phyloP scores from a whole-genome alignment of 805 yeast genomes.

The Saccharomyces paradoxus region DNA sequence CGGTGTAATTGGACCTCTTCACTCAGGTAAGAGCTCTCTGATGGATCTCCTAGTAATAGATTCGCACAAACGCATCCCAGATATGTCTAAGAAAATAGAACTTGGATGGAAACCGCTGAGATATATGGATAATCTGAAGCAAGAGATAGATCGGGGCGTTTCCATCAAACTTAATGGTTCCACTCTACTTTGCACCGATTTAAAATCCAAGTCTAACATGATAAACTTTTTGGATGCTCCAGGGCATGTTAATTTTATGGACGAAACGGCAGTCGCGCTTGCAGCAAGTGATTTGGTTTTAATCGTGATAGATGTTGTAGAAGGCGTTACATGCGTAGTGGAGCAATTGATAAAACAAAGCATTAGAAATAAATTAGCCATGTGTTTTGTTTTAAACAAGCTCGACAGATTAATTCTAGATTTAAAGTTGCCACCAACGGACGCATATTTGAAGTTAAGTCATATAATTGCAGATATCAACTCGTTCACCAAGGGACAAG shows the following conservation, averaged over 20 bases:
- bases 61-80: conserved; percentile 45
- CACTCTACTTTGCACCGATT: conserved; percentile 48
- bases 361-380: conserved; percentile 40
- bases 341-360: conserved; percentile 47
- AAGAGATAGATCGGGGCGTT: conserved; percentile 66
- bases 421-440: conserved; percentile 62
- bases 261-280: conserved; percentile 56
- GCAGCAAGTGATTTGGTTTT: conserved; percentile 57
- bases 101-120: conserved; percentile 41
- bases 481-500: conserved; percentile 35
- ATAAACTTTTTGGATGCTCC: conserved; percentile 78
- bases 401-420: conserved; percentile 81
- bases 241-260: conserved; percentile 80
- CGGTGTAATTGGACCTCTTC: conserved; percentile 70
- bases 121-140: conserved; percentile 62
- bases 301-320: conserved; percentile 74
- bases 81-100: conserved; percentile 23
- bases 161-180: conserved; percentile 58
- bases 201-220: conserved; percentile 46
- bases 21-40: conserved; percentile 80
- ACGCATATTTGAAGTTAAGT: conserved; percentile 61
- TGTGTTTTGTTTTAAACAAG: conserved; percentile 66
- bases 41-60: conserved; percentile 59
- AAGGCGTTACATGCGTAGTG: conserved; percentile 63
- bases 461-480: conserved; percentile 60